Evolutionary conservation across 106 monocot species (phyloP).

Genomic region (Platanthera guangdongensis): DNA sequence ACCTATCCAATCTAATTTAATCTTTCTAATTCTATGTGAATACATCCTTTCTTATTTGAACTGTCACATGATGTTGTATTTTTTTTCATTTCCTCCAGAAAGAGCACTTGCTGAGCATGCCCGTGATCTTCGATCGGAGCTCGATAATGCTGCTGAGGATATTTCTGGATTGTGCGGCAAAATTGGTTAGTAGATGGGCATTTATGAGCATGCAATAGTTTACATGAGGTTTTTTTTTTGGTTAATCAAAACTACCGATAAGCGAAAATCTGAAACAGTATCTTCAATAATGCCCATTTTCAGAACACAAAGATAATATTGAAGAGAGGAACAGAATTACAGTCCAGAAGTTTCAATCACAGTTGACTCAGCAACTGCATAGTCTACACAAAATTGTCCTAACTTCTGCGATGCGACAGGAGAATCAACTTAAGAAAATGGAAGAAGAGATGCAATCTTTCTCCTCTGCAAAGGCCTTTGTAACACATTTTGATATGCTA

Average conservation of each 20-base stretch:
- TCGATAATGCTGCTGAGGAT: conserved; percentile 59
- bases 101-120: conserved; percentile 51
- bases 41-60: not conserved
- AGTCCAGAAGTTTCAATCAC: conserved; percentile 43
- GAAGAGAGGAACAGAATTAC: conserved; percentile 52
- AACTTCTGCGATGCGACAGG: conserved; percentile 52
- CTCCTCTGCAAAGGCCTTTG: conserved; percentile 45
- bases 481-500: conserved; percentile 2
- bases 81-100: conserved; percentile 26
- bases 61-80: not conserved
- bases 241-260: not conserved
- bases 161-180: conserved; percentile 67
- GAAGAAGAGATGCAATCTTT: conserved; percentile 55
- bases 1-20: too few relatives aligned
- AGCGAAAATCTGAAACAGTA: not conserved
- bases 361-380: conserved; percentile 47
- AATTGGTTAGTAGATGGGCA: conserved; percentile 41
- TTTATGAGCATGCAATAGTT: not conserved
- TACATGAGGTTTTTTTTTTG: not conserved
- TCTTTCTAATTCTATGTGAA: not conserved
- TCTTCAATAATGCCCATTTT: not conserved
- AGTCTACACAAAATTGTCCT: conserved; percentile 48
- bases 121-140: conserved; percentile 47
- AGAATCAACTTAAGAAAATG: conserved; percentile 62
- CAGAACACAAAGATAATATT: conserved; percentile 71